Conservation (phyloP, 768 basidiomycete genomes). For the Pleurotus salmoneostramineus region DNA sequence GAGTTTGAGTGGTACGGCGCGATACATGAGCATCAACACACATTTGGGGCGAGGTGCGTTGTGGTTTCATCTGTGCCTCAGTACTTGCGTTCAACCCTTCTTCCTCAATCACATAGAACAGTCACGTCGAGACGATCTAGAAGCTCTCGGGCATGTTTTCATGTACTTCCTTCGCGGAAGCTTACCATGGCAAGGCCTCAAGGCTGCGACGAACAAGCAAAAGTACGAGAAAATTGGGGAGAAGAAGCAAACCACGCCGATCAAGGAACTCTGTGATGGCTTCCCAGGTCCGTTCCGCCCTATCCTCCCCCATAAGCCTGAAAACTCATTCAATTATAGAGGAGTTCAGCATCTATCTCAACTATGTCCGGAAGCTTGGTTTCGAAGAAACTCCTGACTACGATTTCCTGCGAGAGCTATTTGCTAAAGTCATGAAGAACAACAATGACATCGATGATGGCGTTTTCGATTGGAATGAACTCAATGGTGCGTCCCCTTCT, state of each 20-base stretch:
- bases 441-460: conserved; percentile 90
- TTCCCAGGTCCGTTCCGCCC: conserved; percentile 91
- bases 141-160: conserved; percentile 99
- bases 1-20: conserved; percentile 93
- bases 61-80: not conserved
- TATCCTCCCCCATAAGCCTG: too few relatives aligned
- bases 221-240: conserved; percentile 99
- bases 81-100: not conserved
- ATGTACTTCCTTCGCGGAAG: conserved; percentile 99
- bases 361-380: conserved; percentile 98
- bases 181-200: conserved; percentile 97
- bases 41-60: conserved; percentile 89
- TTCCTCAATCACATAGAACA: conserved; percentile 49
- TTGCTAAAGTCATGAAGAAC: conserved; percentile 90
- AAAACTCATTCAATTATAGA: conserved; percentile 42
- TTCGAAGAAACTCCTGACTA: conserved; percentile 99
- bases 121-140: conserved; percentile 93
- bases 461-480: conserved; percentile 92
- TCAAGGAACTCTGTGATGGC: conserved; percentile 95
- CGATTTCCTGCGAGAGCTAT: conserved; percentile 94
- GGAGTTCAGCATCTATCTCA: conserved; percentile 97
- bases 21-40: conserved; percentile 99
- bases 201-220: conserved; percentile 99
- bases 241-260: conserved; percentile 98
- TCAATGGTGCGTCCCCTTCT: conserved; percentile 58